Base-by-base conservation (phyloP, 1,284 basidiomycete species). In the Ganoderma sinense region DNA sequence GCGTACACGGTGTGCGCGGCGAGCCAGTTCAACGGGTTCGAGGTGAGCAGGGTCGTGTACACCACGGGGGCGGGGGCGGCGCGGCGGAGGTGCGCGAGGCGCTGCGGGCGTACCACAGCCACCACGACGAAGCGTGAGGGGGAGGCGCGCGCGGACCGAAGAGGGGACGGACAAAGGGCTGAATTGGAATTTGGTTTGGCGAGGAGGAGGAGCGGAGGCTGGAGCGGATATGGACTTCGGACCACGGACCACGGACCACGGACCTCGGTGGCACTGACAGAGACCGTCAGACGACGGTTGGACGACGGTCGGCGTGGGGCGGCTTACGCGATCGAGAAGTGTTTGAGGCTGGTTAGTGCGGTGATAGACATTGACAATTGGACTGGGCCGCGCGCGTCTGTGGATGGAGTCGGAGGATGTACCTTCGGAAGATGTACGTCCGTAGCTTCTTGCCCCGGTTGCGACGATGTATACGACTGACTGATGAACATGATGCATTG, bases 1-100 rank as follows among this genome's bases (percentile, higher is more conserved):
- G 92, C 92, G 31, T 94, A 94, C 83, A 94, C 93, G 26, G 83
- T 92, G 73, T 94, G 92, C 76, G 92, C 92, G 2, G 92, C 92
- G 23, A 89, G 87, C 76, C 87, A 86, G 70, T 93, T 93, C 83
- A 93, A 93, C 80, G 91, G 91, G 71, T 89, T 86, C 77, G 80
- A 83, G 74, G 78, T 82, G 58, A 84, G 82, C 77, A 77, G 77
- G 55, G 83, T 85, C 62, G 78, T 80, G 29, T 87, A 87, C 75
- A 86, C 85, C 58, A 80, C 81, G 39, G 84, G 85, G 11, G 80
- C 78, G 16, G 84, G 82, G 20, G 53, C 43, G 80, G 80, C 7
- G 78, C 80, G 56, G 77, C 71, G 68, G 85, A 83, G 69, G 83
- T 80, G 16, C 78, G 83, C 62, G 75, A 77, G 62, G 80, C 76